Evolutionary conservation across 768 basidiomycete species (phyloP).

Genomic region (Suillus spraguei): DNA sequence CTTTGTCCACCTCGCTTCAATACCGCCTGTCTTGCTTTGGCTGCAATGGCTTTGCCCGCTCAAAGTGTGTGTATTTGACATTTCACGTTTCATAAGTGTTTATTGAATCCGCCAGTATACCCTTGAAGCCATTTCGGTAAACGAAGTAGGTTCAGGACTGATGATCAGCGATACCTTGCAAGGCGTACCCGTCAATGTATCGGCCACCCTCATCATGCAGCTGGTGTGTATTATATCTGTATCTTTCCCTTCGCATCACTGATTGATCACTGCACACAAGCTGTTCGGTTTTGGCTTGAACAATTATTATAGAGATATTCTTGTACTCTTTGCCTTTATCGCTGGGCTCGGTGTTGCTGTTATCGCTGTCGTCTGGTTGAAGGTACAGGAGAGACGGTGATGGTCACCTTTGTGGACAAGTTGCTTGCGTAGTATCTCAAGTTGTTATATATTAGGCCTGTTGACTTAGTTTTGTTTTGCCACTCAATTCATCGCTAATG

Average conservation of each 20-base stretch:
- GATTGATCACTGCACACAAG: constrained; percentile 32
- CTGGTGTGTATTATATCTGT: constrained; percentile 49
- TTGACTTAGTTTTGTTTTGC: not conserved
- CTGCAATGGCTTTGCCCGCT: constrained; percentile 88
- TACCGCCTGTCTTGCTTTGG: constrained; percentile 93
- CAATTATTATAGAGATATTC: constrained; percentile 88
- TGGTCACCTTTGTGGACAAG: not conserved
- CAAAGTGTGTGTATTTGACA: constrained; percentile 40
- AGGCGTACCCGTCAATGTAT: constrained; percentile 82
- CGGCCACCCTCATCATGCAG: constrained; percentile 85
- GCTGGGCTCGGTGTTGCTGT: constrained; percentile 75
- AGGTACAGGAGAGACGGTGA: constrained; percentile 75
- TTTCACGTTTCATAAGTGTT: not conserved
- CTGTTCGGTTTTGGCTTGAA: constrained; percentile 84
- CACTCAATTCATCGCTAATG: not conserved
- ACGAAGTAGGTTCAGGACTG: constrained; percentile 89
- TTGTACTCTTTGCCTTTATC: constrained; percentile 86
- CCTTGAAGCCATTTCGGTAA: constrained; percentile 86
- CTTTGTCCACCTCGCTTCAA: constrained; percentile 83
- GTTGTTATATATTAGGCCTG: not conserved
- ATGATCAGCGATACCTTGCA: constrained; percentile 78
- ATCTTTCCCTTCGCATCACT: not conserved
- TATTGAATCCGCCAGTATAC: constrained; percentile 41
- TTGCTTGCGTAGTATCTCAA: not conserved
- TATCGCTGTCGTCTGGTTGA: constrained; percentile 77